A percentile compares a stretch with the other conserved stretches of the same genome.
phyloP scores from a whole-genome alignment of 257 asterid genomes.

The Asclepias syriaca region DNA sequence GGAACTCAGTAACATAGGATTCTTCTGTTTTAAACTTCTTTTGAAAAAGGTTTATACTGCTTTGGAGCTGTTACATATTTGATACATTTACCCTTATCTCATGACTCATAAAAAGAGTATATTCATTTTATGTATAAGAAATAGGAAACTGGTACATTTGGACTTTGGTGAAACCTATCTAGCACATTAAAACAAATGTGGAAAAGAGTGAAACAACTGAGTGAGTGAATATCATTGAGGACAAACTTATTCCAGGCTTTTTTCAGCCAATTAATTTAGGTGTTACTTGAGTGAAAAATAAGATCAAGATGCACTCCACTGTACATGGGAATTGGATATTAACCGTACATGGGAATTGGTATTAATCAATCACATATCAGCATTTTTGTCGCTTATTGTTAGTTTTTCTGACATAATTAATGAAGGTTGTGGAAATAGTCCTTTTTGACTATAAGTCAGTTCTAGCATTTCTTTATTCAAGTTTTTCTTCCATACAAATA shows the following conservation, averaged over 20 bases:
- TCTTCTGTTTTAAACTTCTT: background rate
- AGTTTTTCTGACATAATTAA: background rate
- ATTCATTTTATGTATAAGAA: background rate
- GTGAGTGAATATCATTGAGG: background rate
- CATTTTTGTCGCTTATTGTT: constrained; percentile 4
- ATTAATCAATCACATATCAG: background rate
- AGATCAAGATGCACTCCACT: no score
- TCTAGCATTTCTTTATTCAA: background rate
- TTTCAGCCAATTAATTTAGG: background rate
- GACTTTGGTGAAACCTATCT: background rate
- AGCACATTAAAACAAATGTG: background rate
- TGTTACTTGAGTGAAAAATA: background rate
- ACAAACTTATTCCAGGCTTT: background rate
- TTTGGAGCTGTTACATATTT: no score
- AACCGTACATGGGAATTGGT: background rate
- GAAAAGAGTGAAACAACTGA: background rate
- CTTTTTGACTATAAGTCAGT: no score
- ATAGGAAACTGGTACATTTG: background rate
- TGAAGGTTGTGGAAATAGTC: constrained; percentile 1
- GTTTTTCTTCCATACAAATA: constrained; percentile 16
- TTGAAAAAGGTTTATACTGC: background rate
- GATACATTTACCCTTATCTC: no score
- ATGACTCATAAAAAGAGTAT: background rate
- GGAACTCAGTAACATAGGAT: background rate
- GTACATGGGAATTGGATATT: background rate